Percentiles rank a stretch among this genome's conserved stretches.
These are phyloP conservation scores for Deinandra increscens DNA, from an alignment of 129 eudicot species.

Conservation along the genomic window DNA sequence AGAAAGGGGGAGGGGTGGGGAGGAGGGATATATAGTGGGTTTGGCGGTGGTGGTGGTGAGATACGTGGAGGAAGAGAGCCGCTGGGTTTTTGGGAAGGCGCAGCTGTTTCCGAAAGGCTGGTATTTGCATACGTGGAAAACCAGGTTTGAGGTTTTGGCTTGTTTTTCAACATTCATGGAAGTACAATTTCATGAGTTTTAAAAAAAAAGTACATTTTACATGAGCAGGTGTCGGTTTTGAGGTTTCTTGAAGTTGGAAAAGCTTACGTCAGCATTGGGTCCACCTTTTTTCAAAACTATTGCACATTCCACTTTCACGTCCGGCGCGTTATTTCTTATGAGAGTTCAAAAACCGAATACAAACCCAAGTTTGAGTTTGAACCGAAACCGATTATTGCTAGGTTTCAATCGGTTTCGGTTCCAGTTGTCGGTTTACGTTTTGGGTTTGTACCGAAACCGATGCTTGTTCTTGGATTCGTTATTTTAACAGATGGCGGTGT, in stretches of 20 bases:
- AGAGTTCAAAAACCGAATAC: too few relatives aligned
- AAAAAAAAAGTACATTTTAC: too few relatives aligned
- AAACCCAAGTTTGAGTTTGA: too few relatives aligned
- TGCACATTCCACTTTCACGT: neutral
- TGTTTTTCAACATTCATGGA: constrained; percentile 73
- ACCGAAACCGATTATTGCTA: too few relatives aligned
- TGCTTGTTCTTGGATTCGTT: too few relatives aligned
- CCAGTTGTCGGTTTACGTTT: too few relatives aligned
- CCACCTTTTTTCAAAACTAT: neutral
- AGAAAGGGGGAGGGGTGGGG: neutral
- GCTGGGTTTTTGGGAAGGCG: constrained; percentile 46
- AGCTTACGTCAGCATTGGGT: neutral
- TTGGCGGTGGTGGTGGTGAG: constrained; percentile 20
- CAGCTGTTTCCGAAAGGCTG: constrained; percentile 50
- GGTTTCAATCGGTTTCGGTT: too few relatives aligned
- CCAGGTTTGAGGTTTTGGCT: constrained; percentile 45
- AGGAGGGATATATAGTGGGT: constrained; percentile 18
- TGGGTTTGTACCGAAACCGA: too few relatives aligned
- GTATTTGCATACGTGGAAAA: constrained; percentile 38
- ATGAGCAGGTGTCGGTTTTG: constrained; percentile 25
- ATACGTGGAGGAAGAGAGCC: constrained; percentile 34
- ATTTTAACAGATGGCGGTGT: too few relatives aligned
- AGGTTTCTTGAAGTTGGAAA: constrained; percentile 15
- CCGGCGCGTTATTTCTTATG: neutral
- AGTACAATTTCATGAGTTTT: neutral